Conservation (phyloP, 1,139 yeast genomes). For the Scheffersomyces cryptocercus region DNA sequence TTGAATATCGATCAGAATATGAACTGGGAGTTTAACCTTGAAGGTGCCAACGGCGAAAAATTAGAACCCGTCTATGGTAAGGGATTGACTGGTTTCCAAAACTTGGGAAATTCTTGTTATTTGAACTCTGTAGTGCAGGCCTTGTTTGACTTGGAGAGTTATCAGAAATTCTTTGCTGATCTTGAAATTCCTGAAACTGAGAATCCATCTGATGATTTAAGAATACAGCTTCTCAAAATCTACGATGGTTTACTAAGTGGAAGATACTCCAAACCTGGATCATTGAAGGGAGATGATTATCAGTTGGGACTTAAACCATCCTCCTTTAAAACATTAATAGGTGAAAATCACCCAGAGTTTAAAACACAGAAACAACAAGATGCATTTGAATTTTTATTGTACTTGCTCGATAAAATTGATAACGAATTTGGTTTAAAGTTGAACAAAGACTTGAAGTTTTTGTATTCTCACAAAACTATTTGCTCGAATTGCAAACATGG, state of each 20-base stretch:
- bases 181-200: constrained; percentile 28
- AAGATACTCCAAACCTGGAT: constrained; percentile 60
- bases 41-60: constrained; percentile 67
- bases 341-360: constrained; percentile 79
- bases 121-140: constrained; percentile 79
- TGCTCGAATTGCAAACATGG: constrained; percentile 67
- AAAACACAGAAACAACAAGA: constrained; percentile 90
- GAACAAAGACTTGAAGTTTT: constrained; percentile 62
- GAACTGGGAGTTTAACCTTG: constrained; percentile 89
- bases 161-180: constrained; percentile 36
- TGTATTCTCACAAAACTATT: constrained; percentile 62
- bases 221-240: constrained; percentile 72
- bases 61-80: constrained; percentile 66
- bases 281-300: constrained; percentile 50
- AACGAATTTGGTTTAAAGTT: constrained; percentile 44
- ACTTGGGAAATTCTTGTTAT: constrained; percentile 93
- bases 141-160: constrained; percentile 42
- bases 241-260: constrained; percentile 82
- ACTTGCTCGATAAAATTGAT: constrained; percentile 66
- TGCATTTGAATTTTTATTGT: constrained; percentile 83
- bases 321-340: constrained; percentile 73
- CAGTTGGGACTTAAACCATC: constrained; percentile 79
- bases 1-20: constrained; percentile 88
- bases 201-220: constrained; percentile 66
- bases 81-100: constrained; percentile 77